These are phyloP conservation scores for Lactifluus hygrophoroides DNA, from an alignment of 768 basidiomycete genomes.

Conservation along the genomic window DNA sequence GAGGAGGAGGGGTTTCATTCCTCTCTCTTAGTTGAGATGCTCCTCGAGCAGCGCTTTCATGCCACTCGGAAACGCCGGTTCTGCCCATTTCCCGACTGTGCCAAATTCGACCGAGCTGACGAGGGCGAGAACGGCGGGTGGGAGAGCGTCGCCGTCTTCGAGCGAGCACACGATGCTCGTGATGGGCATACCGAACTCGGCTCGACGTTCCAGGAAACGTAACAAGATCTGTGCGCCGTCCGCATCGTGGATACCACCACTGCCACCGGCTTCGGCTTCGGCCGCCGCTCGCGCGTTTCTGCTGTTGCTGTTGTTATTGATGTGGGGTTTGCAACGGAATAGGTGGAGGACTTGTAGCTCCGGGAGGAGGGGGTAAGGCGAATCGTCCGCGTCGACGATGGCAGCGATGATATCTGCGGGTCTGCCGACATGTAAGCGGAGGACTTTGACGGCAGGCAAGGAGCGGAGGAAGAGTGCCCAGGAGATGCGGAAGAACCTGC, in stretches of 20 bases:
- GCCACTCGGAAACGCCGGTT: background rate
- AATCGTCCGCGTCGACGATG: background rate
- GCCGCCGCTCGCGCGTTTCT: background rate
- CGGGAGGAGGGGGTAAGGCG: background rate
- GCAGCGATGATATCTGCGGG: background rate
- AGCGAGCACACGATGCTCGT: background rate
- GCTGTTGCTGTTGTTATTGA: too few relatives aligned
- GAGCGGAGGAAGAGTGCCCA: conserved; percentile 4
- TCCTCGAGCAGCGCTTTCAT: conserved; percentile 11
- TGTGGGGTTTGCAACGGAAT: background rate
- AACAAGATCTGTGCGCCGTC: background rate
- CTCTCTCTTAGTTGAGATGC: background rate
- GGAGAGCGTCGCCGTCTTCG: background rate
- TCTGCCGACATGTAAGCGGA: background rate
- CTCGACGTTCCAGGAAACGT: conserved; percentile 1
- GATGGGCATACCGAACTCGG: conserved; percentile 1
- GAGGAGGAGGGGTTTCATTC: background rate
- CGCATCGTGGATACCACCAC: background rate
- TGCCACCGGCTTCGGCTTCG: background rate
- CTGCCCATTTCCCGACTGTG: background rate
- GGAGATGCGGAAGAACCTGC: conserved; percentile 4
- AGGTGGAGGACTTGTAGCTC: background rate
- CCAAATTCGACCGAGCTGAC: conserved; percentile 6
- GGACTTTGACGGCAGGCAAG: background rate
- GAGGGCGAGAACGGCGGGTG: background rate